Evolutionary conservation across 139 green algal species (phyloP).

Genomic region (Penium margaritaceum): DNA sequence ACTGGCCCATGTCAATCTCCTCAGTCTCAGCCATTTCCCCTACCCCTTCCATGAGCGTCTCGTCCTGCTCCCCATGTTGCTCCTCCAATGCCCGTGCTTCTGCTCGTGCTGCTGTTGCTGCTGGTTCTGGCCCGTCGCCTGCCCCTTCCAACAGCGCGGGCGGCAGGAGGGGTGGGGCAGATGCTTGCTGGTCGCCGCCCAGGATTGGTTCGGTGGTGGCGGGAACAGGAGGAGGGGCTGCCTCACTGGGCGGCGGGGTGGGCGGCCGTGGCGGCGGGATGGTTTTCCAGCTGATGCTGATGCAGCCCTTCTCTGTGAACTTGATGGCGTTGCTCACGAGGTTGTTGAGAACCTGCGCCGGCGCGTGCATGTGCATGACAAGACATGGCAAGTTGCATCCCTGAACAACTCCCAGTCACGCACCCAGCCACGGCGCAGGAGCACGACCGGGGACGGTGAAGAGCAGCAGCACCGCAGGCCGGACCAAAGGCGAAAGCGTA

Average conservation of each 20-base stretch:
- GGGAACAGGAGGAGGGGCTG: neutral
- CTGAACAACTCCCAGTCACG: too few species aligned
- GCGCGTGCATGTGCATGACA: too few species aligned
- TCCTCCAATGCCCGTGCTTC: neutral
- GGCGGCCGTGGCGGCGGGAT: neutral
- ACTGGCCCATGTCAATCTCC: neutral
- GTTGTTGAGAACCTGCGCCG: conserved; percentile 40
- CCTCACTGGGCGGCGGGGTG: neutral
- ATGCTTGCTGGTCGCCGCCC: neutral
- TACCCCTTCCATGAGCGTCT: neutral
- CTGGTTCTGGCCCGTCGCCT: neutral
- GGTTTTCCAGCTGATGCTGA: conserved; percentile 33
- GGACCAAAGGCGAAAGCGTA: too few species aligned
- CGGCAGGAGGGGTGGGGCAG: neutral
- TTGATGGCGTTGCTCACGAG: conserved; percentile 46
- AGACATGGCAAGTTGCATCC: too few species aligned
- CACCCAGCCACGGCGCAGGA: too few species aligned
- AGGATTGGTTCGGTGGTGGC: neutral
- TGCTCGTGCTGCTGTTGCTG: neutral
- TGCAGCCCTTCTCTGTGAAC: conserved; percentile 35
- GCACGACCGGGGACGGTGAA: too few species aligned
- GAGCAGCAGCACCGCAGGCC: too few species aligned
- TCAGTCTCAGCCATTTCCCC: neutral
- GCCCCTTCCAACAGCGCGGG: neutral
- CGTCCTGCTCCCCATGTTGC: neutral